Base-by-base conservation (phyloP, 768 basidiomycete species). In the Calocybe gangraenosa region DNA sequence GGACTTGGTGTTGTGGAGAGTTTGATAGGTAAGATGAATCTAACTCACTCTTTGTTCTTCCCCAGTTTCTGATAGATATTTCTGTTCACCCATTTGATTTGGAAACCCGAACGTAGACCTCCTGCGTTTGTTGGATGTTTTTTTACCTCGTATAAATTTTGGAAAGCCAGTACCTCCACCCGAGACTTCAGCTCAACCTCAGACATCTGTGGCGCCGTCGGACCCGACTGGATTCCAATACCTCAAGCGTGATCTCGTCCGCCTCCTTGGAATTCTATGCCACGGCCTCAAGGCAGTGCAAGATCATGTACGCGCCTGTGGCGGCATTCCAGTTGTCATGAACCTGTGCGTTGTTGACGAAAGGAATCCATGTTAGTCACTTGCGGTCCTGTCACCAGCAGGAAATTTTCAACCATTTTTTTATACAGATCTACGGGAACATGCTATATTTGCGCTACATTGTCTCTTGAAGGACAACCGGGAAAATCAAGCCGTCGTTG, bases 281-380 rank as follows among this genome's bases (percentile, higher is more conserved):
- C 77, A 87, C 57, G 76, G 74, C 36, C 71, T 74, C 52, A 80
- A 65, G 58, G 69, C 64, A 22, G 80, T 84, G 33, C 92, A 94
- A 58, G 87, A 95, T 62, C 76, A 81, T 7, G 73, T 84, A 32
- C 75, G 92, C 39, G 63, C 63, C 28, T 79, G 74, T 51, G 85
- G 79, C 18, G 92, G 92, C 37, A 80, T 96, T 48, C 75, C 82
- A 41, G 76, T 91, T 37, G 74, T 95, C 14, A 82, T 96, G 79
- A 87, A 86, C 58, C 71, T 93, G 65, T 94, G 92, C 62, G 88
- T 90, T 14, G 70, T 92, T 20, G 93, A 97, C 60, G 92, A 93
- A 55, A 69, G 84, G 46, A 96, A 94, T 64, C 93, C 93, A 31
- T 93, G 93, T 95, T 62, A 65, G 92, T 80, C 38, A 46, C 34